Evolutionary conservation across 345 rosid species (phyloP).

Genomic region (Eucalyptus urophylla): DNA sequence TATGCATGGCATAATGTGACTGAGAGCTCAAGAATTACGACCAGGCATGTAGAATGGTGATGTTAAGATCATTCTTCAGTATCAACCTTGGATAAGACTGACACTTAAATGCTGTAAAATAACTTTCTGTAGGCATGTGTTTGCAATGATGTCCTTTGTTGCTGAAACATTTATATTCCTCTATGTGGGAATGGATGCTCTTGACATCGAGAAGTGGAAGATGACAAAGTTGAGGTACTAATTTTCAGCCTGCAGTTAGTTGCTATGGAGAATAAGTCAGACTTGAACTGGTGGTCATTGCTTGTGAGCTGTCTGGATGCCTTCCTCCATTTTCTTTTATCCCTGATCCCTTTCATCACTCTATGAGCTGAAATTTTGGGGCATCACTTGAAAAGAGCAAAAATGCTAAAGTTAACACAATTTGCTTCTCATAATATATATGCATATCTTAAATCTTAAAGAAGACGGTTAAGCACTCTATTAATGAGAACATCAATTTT

Average conservation of each 20-base stretch:
- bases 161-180: slow-evolving; percentile 90
- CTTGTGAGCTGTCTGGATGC: not conserved
- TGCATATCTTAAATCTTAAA: not conserved
- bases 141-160: slow-evolving; percentile 79
- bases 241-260: not conserved
- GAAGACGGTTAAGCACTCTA: not conserved
- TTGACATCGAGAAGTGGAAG: slow-evolving; percentile 80
- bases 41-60: slow-evolving; percentile 29
- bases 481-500: not conserved
- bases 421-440: not conserved
- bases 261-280: not conserved
- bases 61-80: not conserved
- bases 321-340: not conserved
- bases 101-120: not conserved
- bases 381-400: not conserved
- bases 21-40: slow-evolving; percentile 66
- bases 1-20: slow-evolving; percentile 77
- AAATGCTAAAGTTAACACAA: not conserved
- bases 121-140: slow-evolving; percentile 45
- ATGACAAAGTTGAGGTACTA: slow-evolving; percentile 51
- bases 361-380: not conserved
- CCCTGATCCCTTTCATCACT: not conserved
- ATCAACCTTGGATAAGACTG: not conserved
- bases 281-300: not conserved
- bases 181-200: slow-evolving; percentile 91